Conservation (phyloP, 805 yeast genomes). For the Zygotorulaspora sp. region DNA sequence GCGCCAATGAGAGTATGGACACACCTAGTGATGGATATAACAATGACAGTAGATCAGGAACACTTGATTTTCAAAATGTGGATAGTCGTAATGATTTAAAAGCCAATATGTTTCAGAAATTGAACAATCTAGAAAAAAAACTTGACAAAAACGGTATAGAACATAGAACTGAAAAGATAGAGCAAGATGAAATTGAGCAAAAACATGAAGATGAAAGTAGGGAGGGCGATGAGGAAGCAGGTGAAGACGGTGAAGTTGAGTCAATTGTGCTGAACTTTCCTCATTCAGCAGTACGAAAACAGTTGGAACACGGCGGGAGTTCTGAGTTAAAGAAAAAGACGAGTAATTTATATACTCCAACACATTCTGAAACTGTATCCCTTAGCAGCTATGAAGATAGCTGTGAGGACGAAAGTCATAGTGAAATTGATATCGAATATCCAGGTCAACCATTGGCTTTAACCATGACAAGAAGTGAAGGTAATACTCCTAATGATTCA, state of each 20-base stretch:
- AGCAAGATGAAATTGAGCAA: no score
- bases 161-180: no score
- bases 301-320: constrained; percentile 3
- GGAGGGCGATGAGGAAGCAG: constrained; percentile 6
- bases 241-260: constrained; percentile 15
- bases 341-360: constrained; percentile 14
- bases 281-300: constrained; percentile 7
- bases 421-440: constrained; percentile 12
- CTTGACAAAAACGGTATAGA: no score
- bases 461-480: constrained; percentile 16
- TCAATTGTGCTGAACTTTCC: constrained; percentile 27
- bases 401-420: constrained; percentile 3
- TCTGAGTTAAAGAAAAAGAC: neutral
- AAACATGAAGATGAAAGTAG: neutral
- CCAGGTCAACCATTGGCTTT: constrained; percentile 18
- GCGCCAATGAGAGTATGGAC: constrained; percentile 4
- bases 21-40: neutral
- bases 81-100: no score
- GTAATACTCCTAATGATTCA: constrained; percentile 3
- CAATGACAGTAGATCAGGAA: neutral
- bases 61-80: no score
- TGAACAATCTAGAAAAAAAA: no score
- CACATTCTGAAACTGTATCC: constrained; percentile 24
- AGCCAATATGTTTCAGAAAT: no score
- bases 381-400: constrained; percentile 22